Evolutionary conservation across 2,329 filamentous ascomycete species (phyloP), one percentile per base, ranked within the genome.

Genomic region (Teratosphaeria viscida): DNA sequence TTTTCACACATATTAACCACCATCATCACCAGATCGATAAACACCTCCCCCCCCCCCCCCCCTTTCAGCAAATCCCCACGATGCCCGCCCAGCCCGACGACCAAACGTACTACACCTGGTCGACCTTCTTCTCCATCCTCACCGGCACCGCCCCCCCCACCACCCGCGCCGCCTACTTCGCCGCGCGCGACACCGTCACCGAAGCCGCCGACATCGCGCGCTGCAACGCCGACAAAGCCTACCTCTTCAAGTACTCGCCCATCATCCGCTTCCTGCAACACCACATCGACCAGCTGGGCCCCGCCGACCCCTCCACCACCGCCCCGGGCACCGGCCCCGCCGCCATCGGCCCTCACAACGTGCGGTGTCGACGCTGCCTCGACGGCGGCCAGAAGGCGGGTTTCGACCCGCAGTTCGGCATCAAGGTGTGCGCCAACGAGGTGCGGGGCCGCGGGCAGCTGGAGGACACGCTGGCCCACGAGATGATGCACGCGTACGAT

Each of bases 401-500:
- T 0, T 97, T 97, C 73, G 87, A 87, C 72, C 86, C 91, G 0
- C 81, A 88, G 56, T 88, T 91, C 72, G 94, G 94, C 43, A 96
- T 99, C 63, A 73, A 95, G 70, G 80, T 99, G 26, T 99, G 94
- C 75, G 90, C 94, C 57, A 99, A 99, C 75, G 87, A 94, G 75
- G 84, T 97, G 71, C 80, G 87, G 61, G 85, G 90, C 71, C 79
- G 85, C 60, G 85, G 86, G 35, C 90, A 96, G 72, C 74, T 96
- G 66, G 94, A 99, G 77, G 94, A 99, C 73, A 96, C 92, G 11
- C 79, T 99, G 70, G 87, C 92, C 32, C 94, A 99, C 75, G 94
- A 99, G 78, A 95, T 99, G 90, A 88, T 99, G 57, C 94, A 99
- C 74, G 92, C 92, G 1, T 97, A 91, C 80, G 94, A 99, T 73